Evolutionary conservation across 495 filamentous ascomycete genomes (phyloP).

Genomic region (Penicillium malachiteum): DNA sequence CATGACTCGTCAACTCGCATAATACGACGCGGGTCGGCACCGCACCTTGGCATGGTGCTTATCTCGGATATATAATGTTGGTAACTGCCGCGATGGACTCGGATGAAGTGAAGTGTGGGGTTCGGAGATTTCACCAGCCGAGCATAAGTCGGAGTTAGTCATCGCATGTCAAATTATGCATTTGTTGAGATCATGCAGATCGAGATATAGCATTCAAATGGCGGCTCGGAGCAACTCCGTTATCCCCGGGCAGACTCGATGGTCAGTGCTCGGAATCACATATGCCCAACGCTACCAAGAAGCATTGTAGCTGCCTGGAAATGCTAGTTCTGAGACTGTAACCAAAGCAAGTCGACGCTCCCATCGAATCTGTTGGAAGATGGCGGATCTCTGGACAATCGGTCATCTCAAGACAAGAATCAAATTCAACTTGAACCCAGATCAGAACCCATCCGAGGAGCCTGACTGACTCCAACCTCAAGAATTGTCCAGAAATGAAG

Average conservation of each 20-base stretch:
- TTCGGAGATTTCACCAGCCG: background rate
- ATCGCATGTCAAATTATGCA: too few relatives aligned
- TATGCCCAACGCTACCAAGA: background rate
- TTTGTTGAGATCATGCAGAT: too few relatives aligned
- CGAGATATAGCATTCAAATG: background rate
- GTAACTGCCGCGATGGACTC: background rate
- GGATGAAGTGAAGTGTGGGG: background rate
- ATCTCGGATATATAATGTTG: slow-evolving; percentile 5
- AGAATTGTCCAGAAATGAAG: background rate
- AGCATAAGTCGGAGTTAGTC: background rate
- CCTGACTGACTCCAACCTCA: too few relatives aligned
- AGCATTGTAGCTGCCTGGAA: too few relatives aligned
- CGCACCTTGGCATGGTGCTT: slow-evolving; percentile 7
- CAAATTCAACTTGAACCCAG: too few relatives aligned
- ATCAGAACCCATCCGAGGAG: too few relatives aligned
- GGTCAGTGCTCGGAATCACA: background rate
- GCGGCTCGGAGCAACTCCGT: background rate
- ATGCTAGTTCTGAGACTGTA: too few relatives aligned
- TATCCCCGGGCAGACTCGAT: background rate
- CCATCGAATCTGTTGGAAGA: too few relatives aligned
- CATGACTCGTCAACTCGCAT: background rate
- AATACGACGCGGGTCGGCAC: slow-evolving; percentile 6
- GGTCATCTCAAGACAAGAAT: too few relatives aligned
- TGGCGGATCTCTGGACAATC: too few relatives aligned
- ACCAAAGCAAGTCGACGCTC: too few relatives aligned